Conservation (phyloP, 2,329 filamentous ascomycete genomes). For the Sarocladiaceae sp. region DNA sequence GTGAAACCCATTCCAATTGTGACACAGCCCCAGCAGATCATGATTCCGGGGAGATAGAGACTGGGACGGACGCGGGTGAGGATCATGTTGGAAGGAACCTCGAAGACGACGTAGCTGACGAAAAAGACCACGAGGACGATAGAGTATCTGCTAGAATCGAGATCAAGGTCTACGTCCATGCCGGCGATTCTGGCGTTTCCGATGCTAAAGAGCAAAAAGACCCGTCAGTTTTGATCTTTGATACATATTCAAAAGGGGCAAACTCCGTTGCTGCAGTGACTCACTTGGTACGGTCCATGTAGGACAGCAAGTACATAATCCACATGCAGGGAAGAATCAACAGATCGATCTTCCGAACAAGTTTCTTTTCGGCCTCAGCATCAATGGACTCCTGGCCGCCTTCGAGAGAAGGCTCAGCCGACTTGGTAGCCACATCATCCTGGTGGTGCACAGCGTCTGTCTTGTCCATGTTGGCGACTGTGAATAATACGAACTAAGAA, state of each 20-base stretch:
- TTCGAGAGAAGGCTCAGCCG: neutral
- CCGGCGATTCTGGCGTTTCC: constrained; percentile 51
- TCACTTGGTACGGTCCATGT: constrained; percentile 62
- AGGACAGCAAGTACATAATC: constrained; percentile 54
- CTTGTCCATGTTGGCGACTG: constrained; percentile 15
- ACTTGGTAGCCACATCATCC: constrained; percentile 11
- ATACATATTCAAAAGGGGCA: neutral
- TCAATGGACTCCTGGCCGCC: constrained; percentile 21
- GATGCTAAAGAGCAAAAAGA: constrained; percentile 20
- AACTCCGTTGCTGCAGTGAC: too few relatives aligned
- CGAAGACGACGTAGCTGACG: constrained; percentile 63
- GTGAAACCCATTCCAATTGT: constrained; percentile 25
- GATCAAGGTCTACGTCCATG: constrained; percentile 34
- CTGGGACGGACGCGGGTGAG: constrained; percentile 59
- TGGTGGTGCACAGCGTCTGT: constrained; percentile 14
- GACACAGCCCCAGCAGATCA: constrained; percentile 42
- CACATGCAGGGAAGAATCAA: constrained; percentile 47
- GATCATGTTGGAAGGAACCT: constrained; percentile 60
- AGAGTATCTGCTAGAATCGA: constrained; percentile 59
- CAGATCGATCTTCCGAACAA: constrained; percentile 36
- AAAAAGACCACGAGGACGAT: constrained; percentile 60
- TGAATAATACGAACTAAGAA: neutral
- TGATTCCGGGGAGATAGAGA: constrained; percentile 62
- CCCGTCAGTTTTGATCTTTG: neutral
- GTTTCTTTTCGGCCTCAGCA: constrained; percentile 27